Evolutionary conservation across 805 yeast genomes (phyloP).

Genomic region (Ogataea methylovora): DNA sequence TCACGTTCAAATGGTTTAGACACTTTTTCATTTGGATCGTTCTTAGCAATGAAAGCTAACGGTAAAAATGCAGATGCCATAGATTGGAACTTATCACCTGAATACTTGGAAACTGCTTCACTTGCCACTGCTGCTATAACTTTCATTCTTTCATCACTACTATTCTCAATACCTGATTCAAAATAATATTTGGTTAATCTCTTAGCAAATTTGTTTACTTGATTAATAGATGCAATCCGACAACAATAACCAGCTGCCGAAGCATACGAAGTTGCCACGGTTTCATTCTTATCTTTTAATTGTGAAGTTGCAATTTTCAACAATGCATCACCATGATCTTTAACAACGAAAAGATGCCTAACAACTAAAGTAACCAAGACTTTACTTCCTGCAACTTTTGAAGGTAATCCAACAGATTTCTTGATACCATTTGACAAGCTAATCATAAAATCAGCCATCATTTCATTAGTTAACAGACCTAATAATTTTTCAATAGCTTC

Average conservation of each 20-base stretch:
- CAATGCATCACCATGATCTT: slow-evolving; percentile 54
- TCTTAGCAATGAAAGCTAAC: slow-evolving; percentile 67
- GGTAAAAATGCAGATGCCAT: slow-evolving; percentile 67
- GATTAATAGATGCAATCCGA: slow-evolving; percentile 47
- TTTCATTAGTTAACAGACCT: slow-evolving; percentile 44
- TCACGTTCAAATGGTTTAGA: slow-evolving; percentile 45
- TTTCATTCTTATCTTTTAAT: slow-evolving; percentile 60
- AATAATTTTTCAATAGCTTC: slow-evolving; percentile 71
- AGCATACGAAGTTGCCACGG: slow-evolving; percentile 72
- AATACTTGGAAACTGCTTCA: slow-evolving; percentile 58
- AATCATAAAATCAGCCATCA: slow-evolving; percentile 41
- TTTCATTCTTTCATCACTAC: slow-evolving; percentile 30
- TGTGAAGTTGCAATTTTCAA: slow-evolving; percentile 52
- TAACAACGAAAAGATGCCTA: slow-evolving; percentile 38
- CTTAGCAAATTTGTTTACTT: slow-evolving; percentile 46
- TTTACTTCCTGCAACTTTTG: slow-evolving; percentile 78
- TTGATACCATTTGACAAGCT: slow-evolving; percentile 50
- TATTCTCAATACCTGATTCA: slow-evolving; percentile 28
- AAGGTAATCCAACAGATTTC: slow-evolving; percentile 79
- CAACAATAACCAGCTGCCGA: slow-evolving; percentile 73
- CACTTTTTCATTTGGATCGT: slow-evolving; percentile 47
- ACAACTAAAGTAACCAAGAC: slow-evolving; percentile 59
- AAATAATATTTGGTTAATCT: slow-evolving; percentile 51
- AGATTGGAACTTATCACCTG: slow-evolving; percentile 58
- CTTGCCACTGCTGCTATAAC: slow-evolving; percentile 52